These are phyloP conservation scores for Podila clonocystis DNA, from an alignment of 192 early-diverging fungal species.

Conservation along the genomic window DNA sequence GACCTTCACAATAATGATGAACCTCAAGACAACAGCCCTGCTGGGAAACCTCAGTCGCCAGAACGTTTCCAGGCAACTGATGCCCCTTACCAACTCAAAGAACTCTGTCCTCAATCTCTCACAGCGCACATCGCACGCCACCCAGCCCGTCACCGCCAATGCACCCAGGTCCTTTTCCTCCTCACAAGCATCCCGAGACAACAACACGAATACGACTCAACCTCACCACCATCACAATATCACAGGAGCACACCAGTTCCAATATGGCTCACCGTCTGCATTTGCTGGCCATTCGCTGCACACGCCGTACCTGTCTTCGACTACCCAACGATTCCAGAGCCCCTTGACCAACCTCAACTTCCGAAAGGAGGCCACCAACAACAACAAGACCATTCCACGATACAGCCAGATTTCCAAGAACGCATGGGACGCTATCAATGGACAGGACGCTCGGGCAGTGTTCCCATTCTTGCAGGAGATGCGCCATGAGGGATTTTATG, in stretches of 20 bases:
- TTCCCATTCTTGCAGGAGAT: constrained; percentile 43
- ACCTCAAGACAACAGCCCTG: constrained; percentile 39
- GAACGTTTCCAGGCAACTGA: constrained; percentile 42
- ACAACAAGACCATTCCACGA: neutral
- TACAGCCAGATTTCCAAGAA: constrained; percentile 27
- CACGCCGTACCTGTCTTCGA: neutral
- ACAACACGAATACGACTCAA: constrained; percentile 16
- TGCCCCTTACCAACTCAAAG: constrained; percentile 45
- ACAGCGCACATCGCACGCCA: constrained; percentile 21
- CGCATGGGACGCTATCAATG: constrained; percentile 37
- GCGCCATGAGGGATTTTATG: constrained; percentile 36
- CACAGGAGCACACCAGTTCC: constrained; percentile 22
- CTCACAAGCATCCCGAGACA: constrained; percentile 27
- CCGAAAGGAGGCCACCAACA: neutral
- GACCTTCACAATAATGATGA: constrained; percentile 21
- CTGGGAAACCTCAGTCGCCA: constrained; percentile 49
- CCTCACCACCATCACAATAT: constrained; percentile 7
- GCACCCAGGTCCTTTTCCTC: constrained; percentile 44
- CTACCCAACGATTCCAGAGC: neutral
- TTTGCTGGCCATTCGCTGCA: neutral
- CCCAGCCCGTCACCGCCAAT: constrained; percentile 23
- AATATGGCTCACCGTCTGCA: neutral
- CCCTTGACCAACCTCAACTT: constrained; percentile 4
- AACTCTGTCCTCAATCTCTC: constrained; percentile 48
- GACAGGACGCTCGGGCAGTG: constrained; percentile 33